phyloP scores from a whole-genome alignment of 1,139 yeast species.

The Geotrichum australiense region DNA sequence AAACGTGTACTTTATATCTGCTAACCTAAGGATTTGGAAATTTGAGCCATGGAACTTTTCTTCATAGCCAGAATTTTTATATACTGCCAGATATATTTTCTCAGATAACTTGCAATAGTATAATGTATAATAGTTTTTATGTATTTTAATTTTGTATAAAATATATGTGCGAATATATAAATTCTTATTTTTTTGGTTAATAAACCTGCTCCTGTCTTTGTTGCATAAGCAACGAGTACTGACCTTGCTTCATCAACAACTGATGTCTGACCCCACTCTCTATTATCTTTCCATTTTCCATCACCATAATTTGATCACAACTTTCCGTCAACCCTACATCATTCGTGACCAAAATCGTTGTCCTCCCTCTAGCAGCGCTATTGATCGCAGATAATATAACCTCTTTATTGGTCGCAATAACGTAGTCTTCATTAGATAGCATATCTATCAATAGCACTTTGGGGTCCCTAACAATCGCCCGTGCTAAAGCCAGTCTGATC shows the following conservation, averaged over 20 bases:
- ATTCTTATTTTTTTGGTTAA: constrained; percentile 1
- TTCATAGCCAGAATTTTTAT: too few species aligned
- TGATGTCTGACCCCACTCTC: constrained; percentile 23
- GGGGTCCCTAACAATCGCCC: constrained; percentile 67
- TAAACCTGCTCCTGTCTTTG: constrained; percentile 4
- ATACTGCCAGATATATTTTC: too few species aligned
- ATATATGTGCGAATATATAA: too few species aligned
- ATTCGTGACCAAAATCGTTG: constrained; percentile 76
- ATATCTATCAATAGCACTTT: constrained; percentile 64
- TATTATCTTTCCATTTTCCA: constrained; percentile 23
- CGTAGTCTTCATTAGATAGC: constrained; percentile 25
- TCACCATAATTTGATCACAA: constrained; percentile 22
- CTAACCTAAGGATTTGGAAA: too few species aligned
- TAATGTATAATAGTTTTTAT: too few species aligned
- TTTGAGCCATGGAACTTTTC: too few species aligned
- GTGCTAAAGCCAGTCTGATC: constrained; percentile 59
- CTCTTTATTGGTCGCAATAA: neutral
- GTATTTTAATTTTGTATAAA: too few species aligned
- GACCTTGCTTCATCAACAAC: constrained; percentile 15
- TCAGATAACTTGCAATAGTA: too few species aligned
- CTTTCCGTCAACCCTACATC: constrained; percentile 55
- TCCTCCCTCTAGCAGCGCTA: constrained; percentile 46
- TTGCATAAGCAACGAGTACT: constrained; percentile 7
- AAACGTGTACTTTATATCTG: too few species aligned
- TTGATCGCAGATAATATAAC: constrained; percentile 34